Conservation (phyloP, 1,284 basidiomycete species). For the Fomitiporia mediterranea region DNA sequence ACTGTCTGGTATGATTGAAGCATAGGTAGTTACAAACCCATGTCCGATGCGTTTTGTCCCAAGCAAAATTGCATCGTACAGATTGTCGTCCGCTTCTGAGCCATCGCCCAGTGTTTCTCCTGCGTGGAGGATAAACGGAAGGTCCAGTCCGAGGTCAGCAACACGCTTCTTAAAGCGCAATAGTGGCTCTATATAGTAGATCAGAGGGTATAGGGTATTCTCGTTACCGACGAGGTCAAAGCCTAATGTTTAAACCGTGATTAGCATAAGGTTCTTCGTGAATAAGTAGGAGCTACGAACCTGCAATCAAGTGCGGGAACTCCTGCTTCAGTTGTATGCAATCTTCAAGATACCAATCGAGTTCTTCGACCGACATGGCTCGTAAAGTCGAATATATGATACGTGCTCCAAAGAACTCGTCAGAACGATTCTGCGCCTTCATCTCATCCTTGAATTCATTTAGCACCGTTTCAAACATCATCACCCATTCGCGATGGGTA, state of each 20-base stretch:
- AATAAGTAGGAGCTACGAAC: constrained; percentile 30
- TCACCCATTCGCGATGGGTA: constrained; percentile 57
- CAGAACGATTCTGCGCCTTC: constrained; percentile 44
- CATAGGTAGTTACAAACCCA: constrained; percentile 40
- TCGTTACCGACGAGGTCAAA: constrained; percentile 82
- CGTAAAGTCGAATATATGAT: constrained; percentile 71
- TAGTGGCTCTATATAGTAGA: constrained; percentile 59
- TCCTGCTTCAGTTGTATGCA: constrained; percentile 69
- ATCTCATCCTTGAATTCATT: constrained; percentile 52
- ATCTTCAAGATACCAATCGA: constrained; percentile 67
- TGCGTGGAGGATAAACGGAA: constrained; percentile 78
- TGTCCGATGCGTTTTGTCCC: constrained; percentile 79
- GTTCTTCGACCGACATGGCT: constrained; percentile 48
- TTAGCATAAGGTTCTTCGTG: background rate
- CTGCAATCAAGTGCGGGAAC: constrained; percentile 70
- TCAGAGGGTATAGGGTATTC: constrained; percentile 56
- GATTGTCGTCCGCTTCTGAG: constrained; percentile 61
- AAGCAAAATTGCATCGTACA: constrained; percentile 74
- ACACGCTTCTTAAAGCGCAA: constrained; percentile 55
- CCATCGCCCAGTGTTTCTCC: constrained; percentile 78
- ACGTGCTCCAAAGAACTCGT: constrained; percentile 61
- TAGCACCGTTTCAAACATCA: constrained; percentile 52
- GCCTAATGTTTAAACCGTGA: constrained; percentile 35
- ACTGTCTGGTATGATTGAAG: background rate
- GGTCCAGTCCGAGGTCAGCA: constrained; percentile 52